phyloP scores from a whole-genome alignment of 2,329 filamentous ascomycete species.

The Arthrobotrys megalospora region DNA sequence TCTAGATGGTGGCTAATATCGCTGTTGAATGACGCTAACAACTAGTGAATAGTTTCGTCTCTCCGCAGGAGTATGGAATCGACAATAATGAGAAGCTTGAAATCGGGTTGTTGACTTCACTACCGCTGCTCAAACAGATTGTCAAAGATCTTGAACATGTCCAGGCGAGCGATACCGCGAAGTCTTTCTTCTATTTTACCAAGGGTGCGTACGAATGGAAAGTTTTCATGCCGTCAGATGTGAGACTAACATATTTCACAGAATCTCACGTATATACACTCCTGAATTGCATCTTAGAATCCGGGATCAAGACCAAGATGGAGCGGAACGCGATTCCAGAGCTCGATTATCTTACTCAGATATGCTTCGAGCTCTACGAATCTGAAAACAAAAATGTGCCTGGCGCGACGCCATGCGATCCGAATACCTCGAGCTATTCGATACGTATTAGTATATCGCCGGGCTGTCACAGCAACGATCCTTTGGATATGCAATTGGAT shows the following conservation, averaged over 20 bases:
- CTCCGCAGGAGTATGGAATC: slow-evolving; percentile 97
- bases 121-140: slow-evolving; percentile 95
- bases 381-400: slow-evolving; percentile 78
- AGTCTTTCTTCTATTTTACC: slow-evolving; percentile 98
- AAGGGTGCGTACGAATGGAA: slow-evolving; percentile 71
- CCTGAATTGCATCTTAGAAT: slow-evolving; percentile 96
- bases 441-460: slow-evolving; percentile 97
- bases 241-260: slow-evolving; percentile 14
- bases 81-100: slow-evolving; percentile 97
- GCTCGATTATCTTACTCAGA: slow-evolving; percentile 96
- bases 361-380: slow-evolving; percentile 98
- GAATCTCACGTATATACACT: slow-evolving; percentile 99
- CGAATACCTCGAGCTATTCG: slow-evolving; percentile 88
- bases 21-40: neutral
- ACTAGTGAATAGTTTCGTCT: slow-evolving; percentile 77
- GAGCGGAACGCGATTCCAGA: slow-evolving; percentile 94
- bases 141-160: slow-evolving; percentile 97
- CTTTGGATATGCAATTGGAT: slow-evolving; percentile 94
- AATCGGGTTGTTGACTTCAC: slow-evolving; percentile 92
- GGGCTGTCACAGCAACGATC: slow-evolving; percentile 96
- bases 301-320: slow-evolving; percentile 97
- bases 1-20: neutral
- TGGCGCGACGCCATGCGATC: slow-evolving; percentile 70
- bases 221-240: too few species aligned
- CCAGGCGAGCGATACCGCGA: slow-evolving; percentile 92